phyloP scores from a whole-genome alignment of 768 basidiomycete genomes.

The Boletus subcaerulescens region DNA sequence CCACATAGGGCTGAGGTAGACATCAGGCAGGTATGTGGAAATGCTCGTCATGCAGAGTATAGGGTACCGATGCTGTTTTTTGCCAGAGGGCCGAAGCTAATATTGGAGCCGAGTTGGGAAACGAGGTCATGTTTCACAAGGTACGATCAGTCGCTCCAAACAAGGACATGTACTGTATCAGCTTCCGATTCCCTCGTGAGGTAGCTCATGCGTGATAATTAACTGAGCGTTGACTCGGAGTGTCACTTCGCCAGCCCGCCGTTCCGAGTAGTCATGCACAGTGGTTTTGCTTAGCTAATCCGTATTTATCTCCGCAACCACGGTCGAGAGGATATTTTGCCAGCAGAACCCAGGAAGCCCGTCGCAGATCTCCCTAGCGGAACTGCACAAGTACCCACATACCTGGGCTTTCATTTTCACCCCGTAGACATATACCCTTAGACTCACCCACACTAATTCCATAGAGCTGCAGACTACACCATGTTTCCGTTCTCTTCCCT shows the following conservation, averaged over 20 bases:
- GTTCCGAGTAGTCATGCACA: no score
- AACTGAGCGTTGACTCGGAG: neutral
- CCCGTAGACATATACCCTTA: slow-evolving; percentile 35
- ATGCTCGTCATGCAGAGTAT: neutral
- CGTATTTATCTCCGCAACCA: slow-evolving; percentile 32
- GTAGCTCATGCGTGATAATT: slow-evolving; percentile 35
- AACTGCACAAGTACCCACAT: slow-evolving; percentile 17
- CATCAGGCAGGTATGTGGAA: slow-evolving; percentile 67
- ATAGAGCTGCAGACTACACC: slow-evolving; percentile 19
- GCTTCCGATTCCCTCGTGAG: slow-evolving; percentile 65
- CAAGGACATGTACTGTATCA: slow-evolving; percentile 98
- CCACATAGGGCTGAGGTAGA: slow-evolving; percentile 65
- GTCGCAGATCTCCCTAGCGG: slow-evolving; percentile 10
- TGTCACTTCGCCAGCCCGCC: neutral
- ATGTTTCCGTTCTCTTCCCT: slow-evolving; percentile 43
- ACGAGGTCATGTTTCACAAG: slow-evolving; percentile 56
- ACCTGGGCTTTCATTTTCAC: slow-evolving; percentile 13
- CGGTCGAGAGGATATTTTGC: slow-evolving; percentile 4
- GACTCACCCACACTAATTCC: slow-evolving; percentile 28
- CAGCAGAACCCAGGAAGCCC: slow-evolving; percentile 7
- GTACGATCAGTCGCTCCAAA: slow-evolving; percentile 93
- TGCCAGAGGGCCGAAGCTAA: slow-evolving; percentile 68
- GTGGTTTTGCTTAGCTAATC: slow-evolving; percentile 31
- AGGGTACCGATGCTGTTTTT: slow-evolving; percentile 15
- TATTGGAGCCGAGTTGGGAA: slow-evolving; percentile 53